phyloP scores from a whole-genome alignment of 2,329 filamentous ascomycete species.

The Penicillium verrucosum region DNA sequence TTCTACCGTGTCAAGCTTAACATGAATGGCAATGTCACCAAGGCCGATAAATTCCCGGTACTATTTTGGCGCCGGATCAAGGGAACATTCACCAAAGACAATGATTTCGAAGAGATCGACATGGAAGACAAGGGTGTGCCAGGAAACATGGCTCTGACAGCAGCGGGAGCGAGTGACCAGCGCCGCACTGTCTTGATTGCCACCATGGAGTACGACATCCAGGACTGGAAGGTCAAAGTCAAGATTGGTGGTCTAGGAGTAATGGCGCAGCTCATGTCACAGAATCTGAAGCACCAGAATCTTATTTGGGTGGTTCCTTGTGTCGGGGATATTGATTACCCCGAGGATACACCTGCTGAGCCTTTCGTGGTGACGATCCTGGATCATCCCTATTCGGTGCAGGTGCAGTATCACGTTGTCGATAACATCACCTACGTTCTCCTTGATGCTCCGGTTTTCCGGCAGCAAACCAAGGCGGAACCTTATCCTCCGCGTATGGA shows the following conservation, averaged over 20 bases:
- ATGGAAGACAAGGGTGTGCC: slow-evolving; percentile 5
- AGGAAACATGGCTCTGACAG: slow-evolving; percentile 32
- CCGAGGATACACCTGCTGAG: slow-evolving; percentile 56
- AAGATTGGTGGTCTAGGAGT: slow-evolving; percentile 69
- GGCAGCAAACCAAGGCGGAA: slow-evolving; percentile 60
- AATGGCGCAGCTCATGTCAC: slow-evolving; percentile 68
- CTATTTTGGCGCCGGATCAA: slow-evolving; percentile 38
- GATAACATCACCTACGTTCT: slow-evolving; percentile 68
- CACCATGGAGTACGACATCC: slow-evolving; percentile 72
- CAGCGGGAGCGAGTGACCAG: slow-evolving; percentile 27
- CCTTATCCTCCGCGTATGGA: slow-evolving; percentile 68
- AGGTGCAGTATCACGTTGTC: slow-evolving; percentile 62
- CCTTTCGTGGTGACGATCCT: slow-evolving; percentile 62
- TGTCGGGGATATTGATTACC: slow-evolving; percentile 64
- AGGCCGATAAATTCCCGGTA: slow-evolving; percentile 41
- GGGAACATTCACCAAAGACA: slow-evolving; percentile 24
- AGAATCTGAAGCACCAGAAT: slow-evolving; percentile 61
- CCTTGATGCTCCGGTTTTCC: slow-evolving; percentile 65
- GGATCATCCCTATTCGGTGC: slow-evolving; percentile 58
- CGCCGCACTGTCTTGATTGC: slow-evolving; percentile 61
- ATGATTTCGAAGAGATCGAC: slow-evolving; percentile 1
- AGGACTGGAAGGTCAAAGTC: slow-evolving; percentile 67
- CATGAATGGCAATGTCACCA: slow-evolving; percentile 53
- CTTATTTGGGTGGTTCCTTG: slow-evolving; percentile 64
- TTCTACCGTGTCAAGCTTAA: slow-evolving; percentile 66